Evolutionary conservation across 768 basidiomycete species (phyloP).

Genomic region (Strobilomyces echinocephalus): DNA sequence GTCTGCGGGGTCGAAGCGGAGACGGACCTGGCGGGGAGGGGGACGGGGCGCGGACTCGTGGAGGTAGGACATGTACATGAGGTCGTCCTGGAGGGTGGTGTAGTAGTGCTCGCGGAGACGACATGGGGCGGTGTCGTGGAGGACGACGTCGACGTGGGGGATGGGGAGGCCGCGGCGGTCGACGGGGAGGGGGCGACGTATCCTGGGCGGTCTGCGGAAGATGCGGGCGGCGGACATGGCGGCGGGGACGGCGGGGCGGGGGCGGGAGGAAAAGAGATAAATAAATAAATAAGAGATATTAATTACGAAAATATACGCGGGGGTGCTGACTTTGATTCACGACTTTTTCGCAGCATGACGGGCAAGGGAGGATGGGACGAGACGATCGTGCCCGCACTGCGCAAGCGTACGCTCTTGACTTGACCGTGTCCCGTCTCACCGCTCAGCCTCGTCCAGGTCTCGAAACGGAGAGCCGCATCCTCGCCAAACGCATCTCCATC

Average conservation of each 20-base stretch:
- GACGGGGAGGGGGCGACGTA: constrained; percentile 40
- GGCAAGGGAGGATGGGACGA: constrained; percentile 57
- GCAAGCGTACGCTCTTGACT: constrained; percentile 56
- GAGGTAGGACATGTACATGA: constrained; percentile 92
- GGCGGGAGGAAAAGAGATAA: background rate
- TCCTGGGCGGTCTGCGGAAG: constrained; percentile 51
- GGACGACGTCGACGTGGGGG: constrained; percentile 60
- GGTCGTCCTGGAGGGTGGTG: constrained; percentile 74
- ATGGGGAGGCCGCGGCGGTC: constrained; percentile 63
- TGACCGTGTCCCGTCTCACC: background rate
- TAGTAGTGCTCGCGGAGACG: constrained; percentile 84
- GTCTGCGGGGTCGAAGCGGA: constrained; percentile 68
- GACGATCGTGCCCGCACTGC: constrained; percentile 72
- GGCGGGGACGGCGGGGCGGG: too few relatives aligned
- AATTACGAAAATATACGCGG: too few relatives aligned
- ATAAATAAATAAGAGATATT: constrained; percentile 4
- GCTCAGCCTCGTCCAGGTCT: constrained; percentile 49
- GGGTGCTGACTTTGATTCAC: constrained; percentile 11
- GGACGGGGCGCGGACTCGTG: constrained; percentile 61
- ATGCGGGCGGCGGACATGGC: constrained; percentile 32
- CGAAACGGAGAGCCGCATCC: constrained; percentile 72
- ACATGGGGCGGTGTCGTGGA: constrained; percentile 66
- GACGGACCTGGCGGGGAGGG: constrained; percentile 53
- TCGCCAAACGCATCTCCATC: constrained; percentile 72
- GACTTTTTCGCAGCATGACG: constrained; percentile 25